Percentiles rank a stretch among this genome's conserved stretches.
Conservation (phyloP, 441 rosid species). For the Gossypium gossypioides region DNA sequence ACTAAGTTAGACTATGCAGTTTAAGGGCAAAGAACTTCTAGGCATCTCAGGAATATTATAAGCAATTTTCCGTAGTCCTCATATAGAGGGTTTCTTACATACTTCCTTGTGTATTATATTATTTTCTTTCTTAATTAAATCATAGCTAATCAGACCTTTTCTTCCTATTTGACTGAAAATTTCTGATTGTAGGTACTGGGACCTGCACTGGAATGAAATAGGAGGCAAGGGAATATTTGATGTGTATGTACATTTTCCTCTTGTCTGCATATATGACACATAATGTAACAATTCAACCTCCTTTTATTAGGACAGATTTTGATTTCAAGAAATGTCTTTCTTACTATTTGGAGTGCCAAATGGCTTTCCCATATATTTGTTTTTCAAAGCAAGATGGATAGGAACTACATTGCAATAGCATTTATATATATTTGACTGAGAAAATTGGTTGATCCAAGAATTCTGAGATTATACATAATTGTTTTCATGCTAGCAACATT, state of each 20-base stretch:
- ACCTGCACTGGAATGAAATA: conserved; percentile 46
- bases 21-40: neutral
- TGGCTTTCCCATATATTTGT: neutral
- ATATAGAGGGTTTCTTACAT: neutral
- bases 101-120: neutral
- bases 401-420: neutral
- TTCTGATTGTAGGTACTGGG: conserved; percentile 53
- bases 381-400: neutral
- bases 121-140: neutral
- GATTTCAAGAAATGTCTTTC: neutral
- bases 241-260: conserved; percentile 37
- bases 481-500: neutral
- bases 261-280: neutral
- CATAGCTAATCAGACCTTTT: conserved; percentile 2
- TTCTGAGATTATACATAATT: neutral
- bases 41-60: neutral
- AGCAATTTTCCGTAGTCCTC: neutral
- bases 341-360: neutral
- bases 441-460: conserved; percentile 3
- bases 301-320: neutral
- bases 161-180: neutral
- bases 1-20: neutral
- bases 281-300: neutral
- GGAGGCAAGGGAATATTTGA: conserved; percentile 62
- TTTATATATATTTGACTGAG: neutral